phyloP scores from a whole-genome alignment of 139 green algal species.

The Picochlorum sp. region DNA sequence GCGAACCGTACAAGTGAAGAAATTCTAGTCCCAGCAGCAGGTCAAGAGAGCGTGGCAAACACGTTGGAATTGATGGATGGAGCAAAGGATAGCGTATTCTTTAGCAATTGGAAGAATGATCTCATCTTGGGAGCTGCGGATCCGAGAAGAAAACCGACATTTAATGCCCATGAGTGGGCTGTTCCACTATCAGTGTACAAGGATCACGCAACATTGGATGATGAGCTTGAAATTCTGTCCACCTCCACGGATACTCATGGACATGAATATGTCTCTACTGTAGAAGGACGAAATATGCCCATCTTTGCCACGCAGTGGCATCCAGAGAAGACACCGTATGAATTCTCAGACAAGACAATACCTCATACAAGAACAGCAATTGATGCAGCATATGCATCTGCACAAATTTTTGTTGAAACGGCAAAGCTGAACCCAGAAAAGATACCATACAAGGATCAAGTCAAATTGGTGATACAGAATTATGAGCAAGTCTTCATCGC shows the following conservation, averaged over 20 bases:
- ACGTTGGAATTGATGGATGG: conserved; percentile 11
- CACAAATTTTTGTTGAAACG: conserved; percentile 4
- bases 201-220: neutral
- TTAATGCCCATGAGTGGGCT: conserved; percentile 18
- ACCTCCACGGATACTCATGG: conserved; percentile 5
- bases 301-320: conserved; percentile 17
- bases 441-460: conserved; percentile 1
- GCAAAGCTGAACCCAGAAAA: conserved; percentile 5
- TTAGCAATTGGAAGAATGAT: conserved; percentile 2
- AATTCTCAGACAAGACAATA: conserved; percentile 15
- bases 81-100: conserved; percentile 6
- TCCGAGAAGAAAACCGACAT: conserved; percentile 2
- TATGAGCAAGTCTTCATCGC: conserved; percentile 6
- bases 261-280: conserved; percentile 5
- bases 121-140: neutral
- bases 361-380: conserved; percentile 9
- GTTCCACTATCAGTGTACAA: conserved; percentile 4
- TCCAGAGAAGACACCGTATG: conserved; percentile 17
- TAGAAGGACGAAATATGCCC: conserved; percentile 2
- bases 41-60: conserved; percentile 9
- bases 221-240: conserved; percentile 8
- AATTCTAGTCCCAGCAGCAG: conserved; percentile 1
- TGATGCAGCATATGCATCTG: neutral
- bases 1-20: conserved; percentile 9
- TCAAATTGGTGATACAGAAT: conserved; percentile 8